Evolutionary conservation across 371 early-diverging fungal genomes (phyloP).

Genomic region (Rhizopus microsporus): DNA sequence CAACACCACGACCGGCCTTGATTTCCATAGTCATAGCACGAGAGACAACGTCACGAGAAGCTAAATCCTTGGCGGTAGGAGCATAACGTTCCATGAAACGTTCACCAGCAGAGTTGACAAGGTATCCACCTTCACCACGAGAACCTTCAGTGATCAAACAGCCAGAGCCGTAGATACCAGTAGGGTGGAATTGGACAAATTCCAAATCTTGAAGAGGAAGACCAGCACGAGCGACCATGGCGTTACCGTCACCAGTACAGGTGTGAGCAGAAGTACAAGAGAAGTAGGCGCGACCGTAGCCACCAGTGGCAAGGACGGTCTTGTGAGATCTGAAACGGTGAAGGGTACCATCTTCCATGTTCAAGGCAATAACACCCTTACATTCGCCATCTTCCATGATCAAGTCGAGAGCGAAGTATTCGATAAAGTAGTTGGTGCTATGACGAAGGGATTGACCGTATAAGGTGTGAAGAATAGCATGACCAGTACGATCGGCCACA

Average conservation of each 20-base stretch:
- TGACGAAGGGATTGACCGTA: conserved; percentile 96
- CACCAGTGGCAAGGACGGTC: conserved; percentile 97
- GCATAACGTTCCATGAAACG: conserved; percentile 99
- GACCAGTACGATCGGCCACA: conserved; percentile 99
- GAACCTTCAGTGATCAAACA: conserved; percentile 98
- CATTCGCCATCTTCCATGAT: conserved; percentile 98
- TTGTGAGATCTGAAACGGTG: conserved; percentile 98
- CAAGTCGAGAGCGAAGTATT: conserved; percentile 98
- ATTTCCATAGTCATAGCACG: conserved; percentile 98
- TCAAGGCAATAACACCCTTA: conserved; percentile 94
- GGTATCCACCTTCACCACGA: conserved; percentile 96
- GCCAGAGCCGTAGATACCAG: conserved; percentile 97
- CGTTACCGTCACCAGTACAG: conserved; percentile 98
- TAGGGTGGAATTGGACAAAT: conserved; percentile 98
- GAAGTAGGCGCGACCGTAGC: conserved; percentile 98
- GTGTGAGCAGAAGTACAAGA: conserved; percentile 98
- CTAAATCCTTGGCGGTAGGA: conserved; percentile 97
- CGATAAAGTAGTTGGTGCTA: conserved; percentile 96
- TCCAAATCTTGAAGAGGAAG: conserved; percentile 95
- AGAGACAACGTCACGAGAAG: conserved; percentile 97
- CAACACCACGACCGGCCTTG: conserved; percentile 96
- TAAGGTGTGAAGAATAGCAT: conserved; percentile 95
- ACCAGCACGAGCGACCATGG: conserved; percentile 91
- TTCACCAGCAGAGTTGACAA: conserved; percentile 90
- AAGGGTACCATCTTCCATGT: conserved; percentile 97